Conservation (phyloP, 1,284 basidiomycete genomes). For the Hymenochaete sp. region DNA sequence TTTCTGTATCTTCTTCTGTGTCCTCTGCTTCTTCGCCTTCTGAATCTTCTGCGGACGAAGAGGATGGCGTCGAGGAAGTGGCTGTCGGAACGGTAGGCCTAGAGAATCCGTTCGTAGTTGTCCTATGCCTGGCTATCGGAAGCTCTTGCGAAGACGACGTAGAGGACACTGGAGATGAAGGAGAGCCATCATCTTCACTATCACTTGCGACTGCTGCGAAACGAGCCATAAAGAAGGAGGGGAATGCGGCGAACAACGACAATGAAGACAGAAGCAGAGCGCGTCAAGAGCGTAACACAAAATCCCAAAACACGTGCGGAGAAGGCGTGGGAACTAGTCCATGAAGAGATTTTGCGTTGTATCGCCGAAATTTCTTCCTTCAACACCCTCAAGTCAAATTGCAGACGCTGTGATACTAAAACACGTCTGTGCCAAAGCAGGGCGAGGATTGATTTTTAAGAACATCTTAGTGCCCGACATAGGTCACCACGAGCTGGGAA, state of each 20-base stretch:
- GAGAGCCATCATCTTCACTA: constrained; percentile 10
- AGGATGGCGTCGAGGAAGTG: constrained; percentile 5
- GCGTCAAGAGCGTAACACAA: background rate
- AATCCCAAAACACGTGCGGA: constrained; percentile 5
- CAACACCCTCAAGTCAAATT: constrained; percentile 34
- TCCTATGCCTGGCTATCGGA: constrained; percentile 9
- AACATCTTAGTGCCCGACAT: constrained; percentile 44
- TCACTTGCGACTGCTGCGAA: constrained; percentile 15
- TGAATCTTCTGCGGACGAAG: constrained; percentile 10
- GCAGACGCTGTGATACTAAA: constrained; percentile 26
- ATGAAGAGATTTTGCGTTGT: constrained; percentile 17
- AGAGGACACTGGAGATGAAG: background rate
- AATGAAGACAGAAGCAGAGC: background rate
- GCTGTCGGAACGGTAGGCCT: constrained; percentile 1
- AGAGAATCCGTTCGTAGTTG: too few species aligned
- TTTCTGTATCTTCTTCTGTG: background rate
- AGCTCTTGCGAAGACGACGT: background rate
- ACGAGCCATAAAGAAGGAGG: constrained; percentile 11
- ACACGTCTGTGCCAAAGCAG: constrained; percentile 46
- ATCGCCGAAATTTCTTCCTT: constrained; percentile 21
- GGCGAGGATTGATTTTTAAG: constrained; percentile 36
- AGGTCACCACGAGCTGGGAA: constrained; percentile 27
- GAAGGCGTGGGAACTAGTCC: constrained; percentile 1
- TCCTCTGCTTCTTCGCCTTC: constrained; percentile 13
- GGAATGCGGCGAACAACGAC: background rate